Evolutionary conservation across 106 monocot species (phyloP), one percentile per base, ranked within the genome.

Genomic region (Gastrodia elata): DNA sequence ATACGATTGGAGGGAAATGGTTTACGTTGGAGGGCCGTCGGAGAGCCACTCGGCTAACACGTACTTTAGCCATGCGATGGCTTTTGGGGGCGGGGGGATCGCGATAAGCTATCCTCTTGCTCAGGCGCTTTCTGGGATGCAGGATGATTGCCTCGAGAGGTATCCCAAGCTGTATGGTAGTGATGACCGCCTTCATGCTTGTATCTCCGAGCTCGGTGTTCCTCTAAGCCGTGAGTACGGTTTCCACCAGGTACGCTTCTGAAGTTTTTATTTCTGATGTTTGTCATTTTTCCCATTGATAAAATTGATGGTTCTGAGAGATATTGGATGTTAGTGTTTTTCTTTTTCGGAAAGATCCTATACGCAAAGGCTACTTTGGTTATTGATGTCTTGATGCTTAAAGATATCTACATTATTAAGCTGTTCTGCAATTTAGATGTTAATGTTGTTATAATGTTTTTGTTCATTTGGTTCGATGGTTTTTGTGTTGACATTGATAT

Each of bases 31-130:
- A 3, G 81, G 77, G 2, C 76, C 90, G 1, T 93, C 92, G 11
- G 93, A 97, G 84, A 93, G 90, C 76, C 97, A 97, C 82, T 86
- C 86, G 2, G 88, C 90, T 0, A 93, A 90, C 77, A 93, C 86
- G 0, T 88, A 92, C 70, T 97, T 93, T 77, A 90, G 90, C 76
- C 89, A 96, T 58, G 69, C 77, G 0, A 96, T 96, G 92, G 96
- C 96, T 0, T 97, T 90, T 75, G 97, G 97, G 0, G 93, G 93
- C 8, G 98, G 93, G 1, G 98, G 93, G 18, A 82, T 98, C 30
- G 93, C 97, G 9, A 78, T 97, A 9, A 90, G 88, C 43, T 85
- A 85, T 64, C 91, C 91, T 16, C 83, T 99, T 18, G 98, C 86
- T 0, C 68, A 74, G 49, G 91, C 87, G 7, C 76, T 93, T 32